These are phyloP conservation scores for Arbutus unedo DNA, from an alignment of 148 eudicot genomes.

Conservation along the genomic window DNA sequence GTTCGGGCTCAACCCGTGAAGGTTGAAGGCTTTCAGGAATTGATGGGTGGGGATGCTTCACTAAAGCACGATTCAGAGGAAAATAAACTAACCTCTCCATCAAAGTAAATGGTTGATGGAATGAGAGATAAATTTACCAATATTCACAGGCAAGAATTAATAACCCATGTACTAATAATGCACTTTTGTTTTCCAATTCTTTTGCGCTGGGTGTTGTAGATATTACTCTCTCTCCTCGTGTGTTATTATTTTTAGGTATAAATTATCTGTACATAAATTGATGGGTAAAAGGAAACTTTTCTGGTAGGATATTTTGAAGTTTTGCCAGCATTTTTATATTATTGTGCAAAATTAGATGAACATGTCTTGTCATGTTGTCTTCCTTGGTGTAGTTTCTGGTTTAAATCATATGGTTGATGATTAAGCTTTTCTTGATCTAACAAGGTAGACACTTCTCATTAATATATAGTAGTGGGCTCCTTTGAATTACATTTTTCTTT, in stretches of 20 bases:
- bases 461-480: not conserved
- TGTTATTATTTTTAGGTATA: not conserved
- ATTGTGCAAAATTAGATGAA: not conserved
- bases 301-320: too few relatives aligned
- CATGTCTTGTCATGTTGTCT: too few relatives aligned
- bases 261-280: not conserved
- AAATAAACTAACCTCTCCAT: conserved; percentile 71
- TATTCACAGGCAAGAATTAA: not conserved
- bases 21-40: conserved; percentile 92
- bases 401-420: not conserved
- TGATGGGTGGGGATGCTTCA: conserved; percentile 94
- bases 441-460: not conserved
- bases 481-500: not conserved
- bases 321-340: not conserved
- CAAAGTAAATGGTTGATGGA: conserved; percentile 39
- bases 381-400: not conserved
- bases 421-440: not conserved
- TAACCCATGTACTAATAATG: not conserved
- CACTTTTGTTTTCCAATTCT: not conserved
- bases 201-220: not conserved
- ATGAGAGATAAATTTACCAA: not conserved
- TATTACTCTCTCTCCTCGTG: not conserved
- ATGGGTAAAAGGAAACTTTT: not conserved
- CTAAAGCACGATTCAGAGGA: conserved; percentile 78
- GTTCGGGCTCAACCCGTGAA: conserved; percentile 94